A percentile compares a stretch with the other conserved stretches of the same genome.
Evolutionary conservation across 768 basidiomycete genomes (phyloP).

Genomic region (Chiua virens): DNA sequence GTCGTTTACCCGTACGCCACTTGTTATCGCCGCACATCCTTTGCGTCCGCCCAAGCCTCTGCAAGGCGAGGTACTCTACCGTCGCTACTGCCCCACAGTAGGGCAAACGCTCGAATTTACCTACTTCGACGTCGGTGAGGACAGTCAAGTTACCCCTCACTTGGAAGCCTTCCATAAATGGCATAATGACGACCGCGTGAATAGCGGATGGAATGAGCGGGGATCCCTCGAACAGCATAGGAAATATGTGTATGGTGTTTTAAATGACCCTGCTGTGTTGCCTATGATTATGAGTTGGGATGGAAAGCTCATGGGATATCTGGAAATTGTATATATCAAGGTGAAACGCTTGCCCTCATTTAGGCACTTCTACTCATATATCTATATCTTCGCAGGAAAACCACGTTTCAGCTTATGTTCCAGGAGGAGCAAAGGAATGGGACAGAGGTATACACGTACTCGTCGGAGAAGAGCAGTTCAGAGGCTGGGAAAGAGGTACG

Average conservation of each 20-base stretch:
- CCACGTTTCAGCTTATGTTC: conserved; percentile 26
- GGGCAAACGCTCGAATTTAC: conserved; percentile 31
- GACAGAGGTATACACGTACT: conserved; percentile 45
- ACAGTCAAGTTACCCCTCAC: conserved; percentile 25
- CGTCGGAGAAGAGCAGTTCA: conserved; percentile 47
- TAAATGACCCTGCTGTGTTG: conserved; percentile 40
- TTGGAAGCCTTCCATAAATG: conserved; percentile 47
- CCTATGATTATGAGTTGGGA: conserved; percentile 51
- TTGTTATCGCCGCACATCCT: conserved; percentile 52
- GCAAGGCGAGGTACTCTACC: conserved; percentile 42
- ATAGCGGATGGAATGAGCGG: conserved; percentile 44
- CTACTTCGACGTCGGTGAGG: conserved; percentile 26
- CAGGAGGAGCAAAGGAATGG: conserved; percentile 29
- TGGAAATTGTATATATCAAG: conserved; percentile 47
- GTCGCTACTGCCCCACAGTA: conserved; percentile 34
- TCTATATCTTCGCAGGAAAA: conserved; percentile 9
- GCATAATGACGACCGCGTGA: conserved; percentile 51
- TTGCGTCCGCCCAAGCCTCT: conserved; percentile 48
- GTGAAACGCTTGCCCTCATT: conserved; percentile 22
- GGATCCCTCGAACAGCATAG: conserved; percentile 45
- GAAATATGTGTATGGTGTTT: conserved; percentile 36
- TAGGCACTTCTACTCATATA: not conserved
- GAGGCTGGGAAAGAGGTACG: conserved; percentile 41
- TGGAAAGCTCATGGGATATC: conserved; percentile 41
- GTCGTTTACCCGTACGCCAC: conserved; percentile 45